A percentile compares a stretch with the other conserved stretches of the same genome.
These are phyloP conservation scores for Clarkia xantiana DNA, from an alignment of 345 rosid species.

Conservation along the genomic window DNA sequence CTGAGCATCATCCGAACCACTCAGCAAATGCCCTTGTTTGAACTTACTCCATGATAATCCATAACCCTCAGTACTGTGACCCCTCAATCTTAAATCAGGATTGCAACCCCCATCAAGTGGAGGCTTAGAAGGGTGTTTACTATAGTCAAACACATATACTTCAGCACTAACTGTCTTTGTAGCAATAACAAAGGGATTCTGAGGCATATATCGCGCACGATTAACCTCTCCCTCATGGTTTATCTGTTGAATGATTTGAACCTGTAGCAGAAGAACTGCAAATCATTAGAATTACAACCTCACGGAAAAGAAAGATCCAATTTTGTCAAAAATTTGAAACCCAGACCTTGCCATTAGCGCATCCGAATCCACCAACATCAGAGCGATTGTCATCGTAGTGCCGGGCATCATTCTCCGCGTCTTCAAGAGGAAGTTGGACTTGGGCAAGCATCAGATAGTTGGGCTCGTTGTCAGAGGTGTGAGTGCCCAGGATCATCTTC, in stretches of 20 bases:
- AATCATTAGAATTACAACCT: background rate
- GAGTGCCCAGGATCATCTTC: constrained; percentile 96
- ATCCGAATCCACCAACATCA: constrained; percentile 73
- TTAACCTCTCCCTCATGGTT: constrained; percentile 98
- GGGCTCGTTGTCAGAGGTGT: constrained; percentile 96
- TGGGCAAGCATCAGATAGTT: constrained; percentile 92
- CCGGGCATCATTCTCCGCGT: constrained; percentile 82
- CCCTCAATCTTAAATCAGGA: constrained; percentile 84
- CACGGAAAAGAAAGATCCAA: background rate
- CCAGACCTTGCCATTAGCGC: constrained; percentile 74
- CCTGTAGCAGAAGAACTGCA: constrained; percentile 19
- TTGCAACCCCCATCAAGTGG: constrained; percentile 76
- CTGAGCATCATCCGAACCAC: constrained; percentile 98
- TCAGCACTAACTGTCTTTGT: constrained; percentile 95
- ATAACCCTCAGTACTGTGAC: constrained; percentile 91
- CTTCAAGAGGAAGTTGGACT: constrained; percentile 91
- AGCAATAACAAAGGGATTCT: constrained; percentile 77
- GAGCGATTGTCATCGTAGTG: constrained; percentile 83
- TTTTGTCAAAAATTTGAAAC: background rate
- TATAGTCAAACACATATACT: constrained; percentile 89
- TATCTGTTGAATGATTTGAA: constrained; percentile 93
- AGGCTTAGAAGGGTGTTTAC: constrained; percentile 88
- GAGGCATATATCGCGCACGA: constrained; percentile 95
- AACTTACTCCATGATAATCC: constrained; percentile 97
- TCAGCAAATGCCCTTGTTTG: constrained; percentile 81